Evolutionary conservation across 2,329 filamentous ascomycete genomes (phyloP), one percentile per base, ranked within the genome.

Genomic region (Fusarium tricinctum): DNA sequence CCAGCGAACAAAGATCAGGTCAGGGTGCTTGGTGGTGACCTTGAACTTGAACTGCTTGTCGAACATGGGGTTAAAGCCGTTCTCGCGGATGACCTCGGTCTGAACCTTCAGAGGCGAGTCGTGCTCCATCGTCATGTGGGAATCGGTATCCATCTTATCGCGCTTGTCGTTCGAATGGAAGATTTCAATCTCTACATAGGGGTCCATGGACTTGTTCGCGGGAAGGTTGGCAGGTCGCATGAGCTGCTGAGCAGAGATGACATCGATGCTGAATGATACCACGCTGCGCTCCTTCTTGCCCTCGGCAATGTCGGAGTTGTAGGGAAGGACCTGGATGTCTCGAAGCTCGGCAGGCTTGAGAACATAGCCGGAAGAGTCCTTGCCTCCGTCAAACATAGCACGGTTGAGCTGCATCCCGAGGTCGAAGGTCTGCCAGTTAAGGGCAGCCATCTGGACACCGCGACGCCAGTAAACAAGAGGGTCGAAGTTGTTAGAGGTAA

Each of bases 371-470:
- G 92, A 92, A 57, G 89, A 88, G 80, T 97, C 96, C 14, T 87
- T 90, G 43, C 93, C 93, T 59, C 93, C 92, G 46, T 94, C 92
- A 77, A 97, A 99, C 96, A 99, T 98, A 75, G 96, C 96, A 71
- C 96, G 92, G 77, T 98, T 98, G 78, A 98, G 86, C 77, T 98
- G 95, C 88, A 97, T 96, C 45, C 94, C 93, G 19, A 97, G 85
- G 76, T 98, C 96, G 75, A 97, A 97, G 0, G 94, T 98, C 80
- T 99, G 96, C 95, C 96, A 98, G 80, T 99, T 99, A 66, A 98
- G 85, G 1, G 96, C 96, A 15, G 92, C 94, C 95, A 99, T 98
- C 80, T 99, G 96, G 19, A 97, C 96, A 32, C 96, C 96, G 43
- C 93, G 90, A 51, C 95, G 90, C 96, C 96, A 99, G 77, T 96